Base-by-base conservation (phyloP, 495 filamentous ascomycete species). In the Cercophora newfieldiana region DNA sequence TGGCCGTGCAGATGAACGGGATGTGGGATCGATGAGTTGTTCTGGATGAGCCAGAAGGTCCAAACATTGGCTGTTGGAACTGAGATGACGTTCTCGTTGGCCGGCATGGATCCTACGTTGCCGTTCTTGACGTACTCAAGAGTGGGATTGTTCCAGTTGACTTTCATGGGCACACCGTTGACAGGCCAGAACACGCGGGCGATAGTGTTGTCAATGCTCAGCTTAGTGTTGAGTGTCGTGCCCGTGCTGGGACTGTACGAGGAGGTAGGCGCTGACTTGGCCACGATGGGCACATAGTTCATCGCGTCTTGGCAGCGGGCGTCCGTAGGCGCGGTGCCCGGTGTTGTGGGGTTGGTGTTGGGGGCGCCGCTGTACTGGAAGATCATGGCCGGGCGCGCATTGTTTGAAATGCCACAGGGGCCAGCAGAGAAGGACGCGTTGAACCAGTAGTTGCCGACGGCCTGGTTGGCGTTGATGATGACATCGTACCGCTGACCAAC, bases 401-500 rank as follows among this genome's bases (percentile, higher is more conserved):
- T 71, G 61, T 69, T 64, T 26, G 64, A 71, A 24, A 62, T 50
- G n/a, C 72, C 72, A 44, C 72, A 74, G 24, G 72, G 72, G 2
- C 59, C 68, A 25, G 61, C n/a, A 0, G 72, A 68, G 33, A 69
- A 70, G 6, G 72, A 71, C 6, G 70, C 71, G 57, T 75, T 69
- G 48, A 79, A 71, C 88, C 88, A 91, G 74, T 88, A 91, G 66
- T 83, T 80, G 26, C 64, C 75, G 33, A 69, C 62, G 18, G 72
- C 12, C 58, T 86, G 79, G 57, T 86, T 79, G 7, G 88, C 88
- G 48, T 81, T 81, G 33, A 91, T 80, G 64, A 91, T 82, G 22
- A 91, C 77, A 66, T 90, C 83, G 74, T 89, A 89, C 24, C 89
- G 80, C 73, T 92, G 88, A 10, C 86, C 89, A 67, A 91, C 88